A percentile compares a stretch with the other conserved stretches of the same genome.
Conservation (phyloP, 441 rosid genomes). For the Biscutella auriculata region DNA sequence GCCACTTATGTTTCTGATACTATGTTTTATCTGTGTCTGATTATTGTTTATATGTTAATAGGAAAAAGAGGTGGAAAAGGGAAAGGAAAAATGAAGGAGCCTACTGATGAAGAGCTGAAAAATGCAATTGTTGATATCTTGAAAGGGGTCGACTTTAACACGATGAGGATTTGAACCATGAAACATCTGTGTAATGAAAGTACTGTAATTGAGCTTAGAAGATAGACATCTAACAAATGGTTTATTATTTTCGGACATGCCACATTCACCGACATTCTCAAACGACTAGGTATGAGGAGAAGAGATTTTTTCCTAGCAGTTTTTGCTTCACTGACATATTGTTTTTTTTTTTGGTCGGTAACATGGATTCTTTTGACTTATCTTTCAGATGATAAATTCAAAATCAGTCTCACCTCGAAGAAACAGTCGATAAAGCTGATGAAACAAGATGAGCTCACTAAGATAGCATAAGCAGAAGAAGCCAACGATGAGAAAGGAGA, state of each 20-base stretch:
- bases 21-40: background rate
- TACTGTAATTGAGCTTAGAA: background rate
- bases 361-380: background rate
- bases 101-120: constrained; percentile 52
- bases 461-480: constrained; percentile 76
- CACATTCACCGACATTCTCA: constrained; percentile 85
- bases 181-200: constrained; percentile 1
- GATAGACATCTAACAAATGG: constrained; percentile 4
- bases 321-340: background rate
- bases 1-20: background rate
- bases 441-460: constrained; percentile 86
- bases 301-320: background rate
- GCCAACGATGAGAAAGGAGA: constrained; percentile 66
- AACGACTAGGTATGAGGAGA: constrained; percentile 59
- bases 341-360: background rate
- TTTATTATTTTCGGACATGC: constrained; percentile 49
- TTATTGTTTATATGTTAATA: constrained; percentile 11
- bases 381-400: constrained; percentile 45
- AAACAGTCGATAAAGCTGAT: constrained; percentile 66
- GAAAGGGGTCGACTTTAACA: constrained; percentile 78
- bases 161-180: constrained; percentile 39
- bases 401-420: constrained; percentile 40
- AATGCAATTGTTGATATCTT: constrained; percentile 69
- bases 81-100: constrained; percentile 49
- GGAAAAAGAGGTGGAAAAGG: constrained; percentile 50